These are phyloP conservation scores for Magnusiomyces sp. DNA, from an alignment of 1,139 yeast genomes.

Conservation along the genomic window DNA sequence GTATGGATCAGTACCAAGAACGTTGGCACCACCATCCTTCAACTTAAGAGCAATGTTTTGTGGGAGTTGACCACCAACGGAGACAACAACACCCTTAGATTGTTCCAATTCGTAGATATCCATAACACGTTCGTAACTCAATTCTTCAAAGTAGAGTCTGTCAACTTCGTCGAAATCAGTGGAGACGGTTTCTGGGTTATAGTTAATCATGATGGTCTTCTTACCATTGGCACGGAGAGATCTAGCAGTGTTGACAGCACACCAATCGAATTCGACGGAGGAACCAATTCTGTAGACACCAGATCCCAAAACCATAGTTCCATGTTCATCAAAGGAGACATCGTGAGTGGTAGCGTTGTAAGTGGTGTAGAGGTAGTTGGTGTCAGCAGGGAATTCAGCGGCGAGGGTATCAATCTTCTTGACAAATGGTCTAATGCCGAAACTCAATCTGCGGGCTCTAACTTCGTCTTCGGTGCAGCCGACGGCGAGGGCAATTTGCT, in stretches of 20 bases:
- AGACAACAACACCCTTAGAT: slow-evolving; percentile 85
- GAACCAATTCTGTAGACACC: slow-evolving; percentile 95
- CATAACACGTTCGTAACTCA: slow-evolving; percentile 87
- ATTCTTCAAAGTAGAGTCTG: slow-evolving; percentile 91
- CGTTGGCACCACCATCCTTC: slow-evolving; percentile 91
- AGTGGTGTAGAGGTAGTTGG: slow-evolving; percentile 91
- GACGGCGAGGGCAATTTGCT: slow-evolving; percentile 88
- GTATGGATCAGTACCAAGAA: slow-evolving; percentile 94
- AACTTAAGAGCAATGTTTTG: slow-evolving; percentile 91
- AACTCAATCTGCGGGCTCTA: slow-evolving; percentile 82
- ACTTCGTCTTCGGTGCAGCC: slow-evolving; percentile 90
- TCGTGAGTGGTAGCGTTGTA: slow-evolving; percentile 91
- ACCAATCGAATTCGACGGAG: slow-evolving; percentile 92
- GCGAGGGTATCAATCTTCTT: slow-evolving; percentile 98
- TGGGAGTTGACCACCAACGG: slow-evolving; percentile 99
- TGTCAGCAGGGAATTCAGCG: slow-evolving; percentile 96
- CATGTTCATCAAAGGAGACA: slow-evolving; percentile 73
- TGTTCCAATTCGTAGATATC: slow-evolving; percentile 93
- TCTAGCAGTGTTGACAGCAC: slow-evolving; percentile 93
- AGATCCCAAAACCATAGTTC: slow-evolving; percentile 84
- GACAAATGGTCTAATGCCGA: slow-evolving; percentile 84
- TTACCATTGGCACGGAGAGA: slow-evolving; percentile 79
- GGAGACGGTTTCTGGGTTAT: slow-evolving; percentile 97
- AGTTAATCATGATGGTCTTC: slow-evolving; percentile 95
- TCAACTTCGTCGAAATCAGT: slow-evolving; percentile 99